Conservation (phyloP, 116 monocot species). For the Iris pallida region DNA sequence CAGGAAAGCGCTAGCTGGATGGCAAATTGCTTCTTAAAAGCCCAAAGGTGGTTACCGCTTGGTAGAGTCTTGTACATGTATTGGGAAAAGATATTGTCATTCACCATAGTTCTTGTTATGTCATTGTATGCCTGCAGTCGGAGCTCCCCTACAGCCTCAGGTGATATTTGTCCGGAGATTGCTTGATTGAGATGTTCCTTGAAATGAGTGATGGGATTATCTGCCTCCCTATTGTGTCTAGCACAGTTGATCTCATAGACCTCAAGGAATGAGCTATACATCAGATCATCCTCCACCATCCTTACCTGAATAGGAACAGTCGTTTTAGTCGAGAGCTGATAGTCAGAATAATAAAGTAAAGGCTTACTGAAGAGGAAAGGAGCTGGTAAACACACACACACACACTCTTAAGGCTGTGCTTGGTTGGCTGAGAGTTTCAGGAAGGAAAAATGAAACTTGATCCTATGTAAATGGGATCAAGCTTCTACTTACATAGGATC, state of each 20-base stretch:
- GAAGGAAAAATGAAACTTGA: background rate
- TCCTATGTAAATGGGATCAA: too few relatives aligned
- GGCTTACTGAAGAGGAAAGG: background rate
- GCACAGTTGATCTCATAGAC: conserved; percentile 98
- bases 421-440: background rate
- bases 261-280: conserved; percentile 96
- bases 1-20: conserved; percentile 87
- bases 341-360: background rate
- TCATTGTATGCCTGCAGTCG: conserved; percentile 89
- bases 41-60: conserved; percentile 92
- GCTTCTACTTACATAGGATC: too few relatives aligned
- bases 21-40: conserved; percentile 97
- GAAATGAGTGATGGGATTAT: conserved; percentile 84
- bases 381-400: too few relatives aligned
- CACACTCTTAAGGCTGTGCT: too few relatives aligned
- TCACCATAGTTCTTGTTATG: conserved; percentile 78
- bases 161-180: conserved; percentile 78
- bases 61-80: conserved; percentile 98
- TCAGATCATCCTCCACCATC: conserved; percentile 99
- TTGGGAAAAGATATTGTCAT: conserved; percentile 91
- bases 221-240: conserved; percentile 80
- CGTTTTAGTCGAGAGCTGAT: background rate
- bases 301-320: conserved; percentile 58
- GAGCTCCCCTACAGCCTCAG: conserved; percentile 79
- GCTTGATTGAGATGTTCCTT: conserved; percentile 96